Base-by-base conservation (phyloP, 208 protist species). In the Leishmania guyanensis region DNA sequence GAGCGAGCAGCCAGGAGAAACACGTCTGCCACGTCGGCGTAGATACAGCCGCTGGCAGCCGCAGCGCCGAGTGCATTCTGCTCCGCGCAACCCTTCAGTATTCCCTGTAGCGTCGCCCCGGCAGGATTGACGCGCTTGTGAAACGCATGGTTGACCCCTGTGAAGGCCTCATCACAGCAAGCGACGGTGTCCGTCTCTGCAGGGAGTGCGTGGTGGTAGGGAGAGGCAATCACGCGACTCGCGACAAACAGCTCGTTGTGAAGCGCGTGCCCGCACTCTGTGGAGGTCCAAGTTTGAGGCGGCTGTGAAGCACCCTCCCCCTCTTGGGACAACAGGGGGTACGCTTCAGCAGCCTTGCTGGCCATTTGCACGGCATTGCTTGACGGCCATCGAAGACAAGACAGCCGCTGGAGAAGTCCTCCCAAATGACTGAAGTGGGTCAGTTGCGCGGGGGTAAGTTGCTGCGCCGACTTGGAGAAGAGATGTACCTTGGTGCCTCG, bases 81-180 rank as follows among this genome's bases (percentile, higher is more conserved):
- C 89, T 97, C 94, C 12, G 94, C 94, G 74, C 94, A 97, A 5
- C 94, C 94, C 65, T 91, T 93, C 72, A 97, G 84, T 54, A 97
- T 92, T 6, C 94, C 94, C 1, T 84, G 88, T 8, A 96, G 83
- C 39, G 82, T 88, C 5, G 85, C 80, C 33, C 75, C 84, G 17
- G 66, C 70, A 5, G 78, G 70, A 83, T 96, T 97, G 36, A 93
- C 81, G 43, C 86, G 58, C 51, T 86, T 80, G 83, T 97, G 92
- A 43, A 93, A 81, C 0, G 92, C 90, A 72, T 95, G 85, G 80
- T 97, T 97, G 36, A 97, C 89, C 6, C 94, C 94, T 6, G 88
- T 92, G 65, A 89, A 87, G n/a, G 68, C 71, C 39, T 77, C 64
- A 16, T 64, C 82, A 10, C 78, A 50, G 22, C n/a, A 50, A 12